phyloP scores from a whole-genome alignment of 164 flowering plant species.

The Cinnamomum micranthum region DNA sequence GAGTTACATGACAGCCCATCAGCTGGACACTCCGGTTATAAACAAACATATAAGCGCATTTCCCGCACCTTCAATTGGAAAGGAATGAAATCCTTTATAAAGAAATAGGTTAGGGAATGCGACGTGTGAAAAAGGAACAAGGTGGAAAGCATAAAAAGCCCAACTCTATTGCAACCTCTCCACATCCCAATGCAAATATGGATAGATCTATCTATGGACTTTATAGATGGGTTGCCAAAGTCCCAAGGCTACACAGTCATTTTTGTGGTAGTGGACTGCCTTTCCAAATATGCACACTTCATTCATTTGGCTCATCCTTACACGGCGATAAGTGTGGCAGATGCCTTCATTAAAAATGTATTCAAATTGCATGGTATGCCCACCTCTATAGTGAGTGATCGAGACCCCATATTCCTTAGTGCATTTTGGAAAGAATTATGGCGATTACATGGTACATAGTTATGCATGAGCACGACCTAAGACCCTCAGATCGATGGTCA shows the following conservation, averaged over 20 bases:
- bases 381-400: background rate
- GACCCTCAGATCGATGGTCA: background rate
- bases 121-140: background rate
- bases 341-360: background rate
- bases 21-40: background rate
- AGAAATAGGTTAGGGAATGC: background rate
- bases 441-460: background rate
- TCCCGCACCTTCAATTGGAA: background rate
- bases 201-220: background rate
- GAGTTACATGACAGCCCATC: background rate
- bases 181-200: background rate
- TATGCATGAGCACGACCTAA: slow-evolving; percentile 1
- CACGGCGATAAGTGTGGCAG: background rate
- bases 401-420: background rate
- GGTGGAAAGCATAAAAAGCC: background rate
- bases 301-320: background rate
- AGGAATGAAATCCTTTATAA: background rate
- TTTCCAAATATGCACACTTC: slow-evolving; percentile 4
- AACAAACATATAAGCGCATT: background rate
- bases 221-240: background rate
- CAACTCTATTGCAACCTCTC: background rate
- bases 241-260: background rate
- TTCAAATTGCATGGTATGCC: slow-evolving; percentile 3
- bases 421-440: background rate
- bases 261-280: background rate